Evolutionary conservation across 495 filamentous ascomycete species (phyloP), one percentile per base, ranked within the genome.

Genomic region (Penicillium longicatenatum): DNA sequence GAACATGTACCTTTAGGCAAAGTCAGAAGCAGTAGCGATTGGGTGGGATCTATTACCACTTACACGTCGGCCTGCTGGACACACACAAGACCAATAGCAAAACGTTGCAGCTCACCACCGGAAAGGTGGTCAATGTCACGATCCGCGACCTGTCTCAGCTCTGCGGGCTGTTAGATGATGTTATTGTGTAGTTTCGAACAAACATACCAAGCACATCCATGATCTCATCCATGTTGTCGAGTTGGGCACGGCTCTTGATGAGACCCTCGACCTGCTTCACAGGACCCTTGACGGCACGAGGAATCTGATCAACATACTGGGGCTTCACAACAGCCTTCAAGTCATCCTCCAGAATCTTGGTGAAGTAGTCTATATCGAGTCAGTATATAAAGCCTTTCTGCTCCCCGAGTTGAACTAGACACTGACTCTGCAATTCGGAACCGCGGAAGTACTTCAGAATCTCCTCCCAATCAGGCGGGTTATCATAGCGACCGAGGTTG

Each of bases 401-500:
- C 14, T 39, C 16, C 16, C 37, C 37, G 9, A 17, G 33, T 6
- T 19, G 6, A 12, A 30, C 4, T 20, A 50, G 33, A 44, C 6
- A 71, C 86, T 70, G 77, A 94, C 91, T 98, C 76, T 98, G 94
- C 65, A 98, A 73, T 70, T 98, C 95, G 30, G 93, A 97, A 50
- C 94, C 94, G 70, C 94, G 86, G 83, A 97, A 98, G 74, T 98
- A 91, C 75, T 92, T 95, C 76, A 98, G 80, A 50, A 98, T 96
- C 75, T 98, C 95, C 74, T 98, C 93, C 94, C 94, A 98, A 70
- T 98, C 94, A 4, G 94, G 95, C 1, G 93, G 93, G 74, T 97
- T 93, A 59, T 98, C 92, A 74, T 89, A 97, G 66, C 90, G 82
- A 52, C 94, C 94, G 67, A 98, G 75, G 69, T 98, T 98, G 49